Percentiles rank a stretch among this genome's conserved stretches.
These are phyloP conservation scores for Tuber brumale DNA, from an alignment of 495 filamentous ascomycete genomes.

Conservation along the genomic window DNA sequence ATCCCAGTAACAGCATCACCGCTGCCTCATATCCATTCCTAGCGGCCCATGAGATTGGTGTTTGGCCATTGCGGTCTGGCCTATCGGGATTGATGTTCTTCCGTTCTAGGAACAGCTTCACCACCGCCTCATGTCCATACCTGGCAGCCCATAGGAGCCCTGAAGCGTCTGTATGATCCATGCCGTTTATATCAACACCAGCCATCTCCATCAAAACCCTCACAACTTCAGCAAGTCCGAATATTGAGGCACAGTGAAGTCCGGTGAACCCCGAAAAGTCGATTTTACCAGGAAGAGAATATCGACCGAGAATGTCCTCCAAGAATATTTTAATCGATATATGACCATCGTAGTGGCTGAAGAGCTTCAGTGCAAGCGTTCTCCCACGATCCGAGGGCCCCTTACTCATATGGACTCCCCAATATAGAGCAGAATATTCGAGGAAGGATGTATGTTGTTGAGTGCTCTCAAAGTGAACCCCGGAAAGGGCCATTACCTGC, in stretches of 20 bases:
- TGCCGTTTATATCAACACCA: not conserved
- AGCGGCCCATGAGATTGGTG: not conserved
- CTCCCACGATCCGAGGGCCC: not conserved
- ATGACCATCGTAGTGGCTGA: not conserved
- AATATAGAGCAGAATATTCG: too few relatives aligned
- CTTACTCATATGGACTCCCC: not conserved
- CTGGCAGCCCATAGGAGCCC: not conserved
- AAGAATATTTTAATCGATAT: not conserved
- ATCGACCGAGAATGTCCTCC: not conserved
- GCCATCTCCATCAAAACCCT: not conserved
- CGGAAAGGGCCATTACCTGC: not conserved
- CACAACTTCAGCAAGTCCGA: not conserved
- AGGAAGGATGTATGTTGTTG: too few relatives aligned
- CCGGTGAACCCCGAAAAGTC: not conserved
- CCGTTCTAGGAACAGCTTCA: not conserved
- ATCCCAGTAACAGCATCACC: not conserved
- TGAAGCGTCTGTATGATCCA: not conserved
- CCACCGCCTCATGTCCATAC: not conserved
- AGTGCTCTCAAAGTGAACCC: too few relatives aligned
- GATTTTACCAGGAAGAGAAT: too few relatives aligned
- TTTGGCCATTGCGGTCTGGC: not conserved
- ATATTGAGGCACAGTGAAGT: not conserved
- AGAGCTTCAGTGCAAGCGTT: not conserved
- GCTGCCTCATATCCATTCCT: not conserved
- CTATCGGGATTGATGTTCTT: not conserved